These are phyloP conservation scores for Penicillium sp. DNA, from an alignment of 2,329 filamentous ascomycete species.

Conservation along the genomic window DNA sequence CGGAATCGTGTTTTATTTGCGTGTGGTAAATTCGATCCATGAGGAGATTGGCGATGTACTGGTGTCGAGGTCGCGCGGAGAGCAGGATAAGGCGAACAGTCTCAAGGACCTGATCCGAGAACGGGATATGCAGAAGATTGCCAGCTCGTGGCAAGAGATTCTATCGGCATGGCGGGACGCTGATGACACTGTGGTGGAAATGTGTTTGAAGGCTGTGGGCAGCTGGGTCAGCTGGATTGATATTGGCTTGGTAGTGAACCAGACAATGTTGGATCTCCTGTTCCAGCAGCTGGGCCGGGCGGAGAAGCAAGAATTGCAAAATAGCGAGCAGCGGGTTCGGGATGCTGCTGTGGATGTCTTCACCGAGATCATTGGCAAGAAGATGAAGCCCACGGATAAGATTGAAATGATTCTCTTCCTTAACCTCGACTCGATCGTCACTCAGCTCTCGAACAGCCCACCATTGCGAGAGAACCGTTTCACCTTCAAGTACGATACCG, in stretches of 20 bases:
- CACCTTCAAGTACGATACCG: constrained; percentile 88
- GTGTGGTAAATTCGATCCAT: constrained; percentile 85
- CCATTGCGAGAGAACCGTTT: constrained; percentile 75
- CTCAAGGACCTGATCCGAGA: constrained; percentile 88
- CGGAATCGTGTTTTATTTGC: constrained; percentile 84
- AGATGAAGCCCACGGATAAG: constrained; percentile 94
- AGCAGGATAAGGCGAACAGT: constrained; percentile 82
- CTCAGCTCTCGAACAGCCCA: constrained; percentile 81
- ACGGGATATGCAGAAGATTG: constrained; percentile 85
- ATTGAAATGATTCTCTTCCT: constrained; percentile 90
- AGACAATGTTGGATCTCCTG: constrained; percentile 79
- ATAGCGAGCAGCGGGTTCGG: constrained; percentile 79
- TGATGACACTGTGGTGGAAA: constrained; percentile 74
- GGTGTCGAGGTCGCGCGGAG: constrained; percentile 72
- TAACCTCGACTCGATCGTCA: constrained; percentile 81
- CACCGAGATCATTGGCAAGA: constrained; percentile 95
- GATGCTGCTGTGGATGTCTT: constrained; percentile 93
- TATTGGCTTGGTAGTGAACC: constrained; percentile 88
- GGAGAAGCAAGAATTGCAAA: constrained; percentile 58
- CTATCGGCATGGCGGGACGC: constrained; percentile 73
- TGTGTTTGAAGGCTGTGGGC: constrained; percentile 87
- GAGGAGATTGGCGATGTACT: constrained; percentile 97
- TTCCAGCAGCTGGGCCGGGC: constrained; percentile 84
- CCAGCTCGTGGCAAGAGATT: constrained; percentile 88
- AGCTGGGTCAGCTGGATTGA: constrained; percentile 99